Conservation (phyloP, 768 basidiomycete genomes). For the Leccinellum luteum region DNA sequence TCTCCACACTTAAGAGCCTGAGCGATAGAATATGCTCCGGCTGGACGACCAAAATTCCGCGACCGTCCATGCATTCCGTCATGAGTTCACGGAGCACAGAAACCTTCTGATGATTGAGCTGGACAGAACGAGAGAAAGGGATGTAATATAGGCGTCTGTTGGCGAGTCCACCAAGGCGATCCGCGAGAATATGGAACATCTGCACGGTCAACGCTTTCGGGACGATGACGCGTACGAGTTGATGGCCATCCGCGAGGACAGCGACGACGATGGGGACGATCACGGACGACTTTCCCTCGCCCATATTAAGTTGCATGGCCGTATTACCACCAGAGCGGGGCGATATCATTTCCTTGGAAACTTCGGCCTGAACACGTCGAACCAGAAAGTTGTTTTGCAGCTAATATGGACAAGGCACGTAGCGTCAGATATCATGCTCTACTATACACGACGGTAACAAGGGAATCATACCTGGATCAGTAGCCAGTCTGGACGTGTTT, state of each 20-base stretch:
- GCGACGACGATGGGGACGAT: conserved; percentile 34
- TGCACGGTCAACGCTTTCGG: conserved; percentile 29
- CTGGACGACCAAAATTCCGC: conserved; percentile 45
- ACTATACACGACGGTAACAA: neutral
- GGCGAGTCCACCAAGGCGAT: conserved; percentile 30
- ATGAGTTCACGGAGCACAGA: conserved; percentile 6
- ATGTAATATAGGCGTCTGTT: conserved; percentile 34
- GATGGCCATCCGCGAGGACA: conserved; percentile 26
- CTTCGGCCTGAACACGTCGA: conserved; percentile 15
- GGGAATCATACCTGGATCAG: conserved; percentile 42
- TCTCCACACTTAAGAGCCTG: conserved; percentile 4
- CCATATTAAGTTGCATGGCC: conserved; percentile 42
- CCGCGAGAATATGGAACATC: conserved; percentile 33
- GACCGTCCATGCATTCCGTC: conserved; percentile 32
- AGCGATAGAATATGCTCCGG: conserved; percentile 13
- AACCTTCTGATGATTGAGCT: neutral
- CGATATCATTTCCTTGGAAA: conserved; percentile 33
- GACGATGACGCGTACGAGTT: conserved; percentile 24
- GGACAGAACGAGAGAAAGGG: conserved; percentile 31
- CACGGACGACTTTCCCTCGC: conserved; percentile 25
- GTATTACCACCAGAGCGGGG: conserved; percentile 33
- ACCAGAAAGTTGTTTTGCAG: conserved; percentile 17
- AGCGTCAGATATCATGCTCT: neutral
- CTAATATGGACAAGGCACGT: conserved; percentile 18
- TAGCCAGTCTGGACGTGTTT: conserved; percentile 37